Base-by-base conservation (phyloP, 495 filamentous ascomycete species). In the Tuber microsphaerosporum region DNA sequence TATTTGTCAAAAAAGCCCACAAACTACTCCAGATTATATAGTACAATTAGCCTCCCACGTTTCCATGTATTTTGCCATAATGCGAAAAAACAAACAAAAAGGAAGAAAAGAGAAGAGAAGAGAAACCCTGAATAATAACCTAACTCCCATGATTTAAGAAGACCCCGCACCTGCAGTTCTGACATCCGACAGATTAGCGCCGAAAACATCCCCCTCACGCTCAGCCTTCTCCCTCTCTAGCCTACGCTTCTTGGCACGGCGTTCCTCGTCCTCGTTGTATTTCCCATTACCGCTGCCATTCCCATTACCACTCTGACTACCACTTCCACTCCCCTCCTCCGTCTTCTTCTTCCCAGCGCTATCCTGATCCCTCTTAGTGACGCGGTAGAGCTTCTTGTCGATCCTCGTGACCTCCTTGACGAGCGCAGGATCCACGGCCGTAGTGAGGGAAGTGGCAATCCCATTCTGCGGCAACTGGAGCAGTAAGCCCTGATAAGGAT, bases 311-410 rank as follows among this genome's bases (percentile, higher is more conserved):
- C 86, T 87, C 37, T 78, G 71, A 14, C 48, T 61, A 8, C 46
- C 65, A 2, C 69, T 65, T 3, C 41, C 69, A 12, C 22, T n/a
- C 17, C 73, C 71, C 39, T 75, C 79, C 61, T 79, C 79, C n/a
- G 74, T 74, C 39, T 78, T 80, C 34, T 88, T 88, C 56, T 34
- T 65, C 3, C 56, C 56, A 34, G 14, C 56, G 10, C 26, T 31
- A 10, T 65, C 56, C 16, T 65, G 56, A 31, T 89, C 86, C 0
- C 89, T 89, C 75, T 92, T 91, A 74, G 89, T 88, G 80, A 91
- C 92, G 44, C 87, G 85, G 76, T 88, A 89, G 16, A 92, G 82
- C 81, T 91, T 92, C 83, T 89, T 89, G 51, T 87, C 87, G 45
- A 90, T 89, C 37, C 85, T 84, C 34, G 84, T 87, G 6, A 91